Base-by-base conservation (phyloP, 768 basidiomycete genomes). In the Imleria badia region DNA sequence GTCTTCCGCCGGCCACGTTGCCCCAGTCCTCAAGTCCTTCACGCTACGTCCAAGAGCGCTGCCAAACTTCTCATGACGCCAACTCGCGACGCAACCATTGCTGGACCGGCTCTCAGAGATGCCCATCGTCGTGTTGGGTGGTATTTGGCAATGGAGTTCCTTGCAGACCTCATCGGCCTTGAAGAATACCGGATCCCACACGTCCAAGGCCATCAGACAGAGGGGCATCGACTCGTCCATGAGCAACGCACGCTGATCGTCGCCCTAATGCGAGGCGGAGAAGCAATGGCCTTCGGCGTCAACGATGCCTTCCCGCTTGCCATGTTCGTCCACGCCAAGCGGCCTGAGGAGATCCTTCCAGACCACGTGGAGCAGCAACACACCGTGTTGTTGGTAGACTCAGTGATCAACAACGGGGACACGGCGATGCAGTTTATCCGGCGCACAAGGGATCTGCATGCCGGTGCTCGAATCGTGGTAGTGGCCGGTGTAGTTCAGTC, bases 101-200 rank as follows among this genome's bases (percentile, higher is more conserved):
- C 55, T 47, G 51, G 55, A 47, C 55, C 55, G 10, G 55, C 55
- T 47, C 55, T 56, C 55, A 56, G 55, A 54, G 51, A 54, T 31
- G 55, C 55, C 40, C 55, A 56, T 54, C 52, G 52, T 56, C 55
- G 55, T 47, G 55, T 56, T 54, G 55, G 55, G 40, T 56, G 55
- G 55, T 56, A 56, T 48, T 47, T 56, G 41, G 55, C 55, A 47
- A 56, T 54, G 55, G 55, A 56, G 52, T 56, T 56, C 55, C 52
- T 56, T 47, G 55, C 45, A 55, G 55, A 56, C 29, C 55, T 56
- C 52, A 55, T 56, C 41, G 55, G 55, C 52, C 52, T 56, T 26
- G 55, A 56, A 56, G 52, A 47, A 55, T 54, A 56, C 45, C 55
- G 2, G 45, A 56, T 56, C 52, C 51, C 55, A 48, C 55, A 56